These are phyloP conservation scores for Rehmannia glutinosa DNA, from an alignment of 257 asterid genomes.

Conservation along the genomic window DNA sequence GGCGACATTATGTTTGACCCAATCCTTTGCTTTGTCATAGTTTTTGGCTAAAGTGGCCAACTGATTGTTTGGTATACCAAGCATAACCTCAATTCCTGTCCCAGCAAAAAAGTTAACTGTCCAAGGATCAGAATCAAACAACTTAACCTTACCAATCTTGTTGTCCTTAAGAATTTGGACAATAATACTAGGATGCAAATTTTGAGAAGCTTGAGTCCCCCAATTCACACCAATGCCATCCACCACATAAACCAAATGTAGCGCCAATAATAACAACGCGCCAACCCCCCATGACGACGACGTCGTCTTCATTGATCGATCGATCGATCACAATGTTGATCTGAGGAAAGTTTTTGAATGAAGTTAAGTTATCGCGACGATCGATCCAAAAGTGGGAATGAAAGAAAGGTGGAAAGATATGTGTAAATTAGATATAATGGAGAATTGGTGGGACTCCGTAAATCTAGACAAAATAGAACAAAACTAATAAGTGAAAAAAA, in stretches of 20 bases:
- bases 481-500: not conserved
- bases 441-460: constrained; percentile 18
- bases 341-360: too few relatives aligned
- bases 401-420: too few relatives aligned
- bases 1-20: constrained; percentile 59
- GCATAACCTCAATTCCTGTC: constrained; percentile 76
- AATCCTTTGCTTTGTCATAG: constrained; percentile 51
- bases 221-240: constrained; percentile 69
- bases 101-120: constrained; percentile 49
- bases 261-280: not conserved
- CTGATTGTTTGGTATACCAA: constrained; percentile 72
- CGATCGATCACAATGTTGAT: too few relatives aligned
- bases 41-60: constrained; percentile 32
- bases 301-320: not conserved
- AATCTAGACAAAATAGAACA: not conserved
- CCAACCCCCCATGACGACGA: constrained; percentile 1
- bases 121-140: constrained; percentile 67
- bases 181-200: constrained; percentile 32
- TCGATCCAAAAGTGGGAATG: too few relatives aligned
- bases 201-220: constrained; percentile 75
- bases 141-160: constrained; percentile 43
- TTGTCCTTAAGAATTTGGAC: constrained; percentile 65
- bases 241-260: not conserved
- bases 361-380: too few relatives aligned
- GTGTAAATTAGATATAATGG: too few relatives aligned